Base-by-base conservation (phyloP, 2,329 filamentous ascomycete species). In the Eutypella sp. region DNA sequence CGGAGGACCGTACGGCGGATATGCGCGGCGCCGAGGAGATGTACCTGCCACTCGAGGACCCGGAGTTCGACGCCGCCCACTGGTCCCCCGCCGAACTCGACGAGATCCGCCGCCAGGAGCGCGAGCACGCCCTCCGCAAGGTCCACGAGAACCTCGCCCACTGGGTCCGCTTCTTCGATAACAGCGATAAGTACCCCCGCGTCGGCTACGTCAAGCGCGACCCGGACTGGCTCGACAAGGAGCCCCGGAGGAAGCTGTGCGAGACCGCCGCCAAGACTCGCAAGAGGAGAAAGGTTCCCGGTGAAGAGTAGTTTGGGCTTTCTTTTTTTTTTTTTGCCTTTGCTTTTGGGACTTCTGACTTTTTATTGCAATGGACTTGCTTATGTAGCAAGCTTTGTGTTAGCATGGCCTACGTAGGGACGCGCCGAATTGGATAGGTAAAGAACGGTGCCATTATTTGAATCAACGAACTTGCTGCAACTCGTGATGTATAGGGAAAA, bases 11-110 rank as follows among this genome's bases (percentile, higher is more conserved):
- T 25, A 93, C 84, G 2, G 77, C 87, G 3, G 93, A 99, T 69
- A 71, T 96, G 64, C 80, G 87, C 50, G 93, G 93, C 39, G 85
- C 89, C 4, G 93, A 97, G 70, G 78, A 84, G 52, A 93, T 95
- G 79, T 97, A 82, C 68, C 63, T 92, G 8, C 82, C 82, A 2
- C 57, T 81, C 27, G 81, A 85, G 62, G 75, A 84, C 58, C 71
- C 76, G 1, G 72, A 74, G 45, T 76, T 86, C 22, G 86, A 91
- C 64, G 57, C 61, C 29, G 57, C 61, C 29, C 67, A 77, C 58
- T 84, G 73, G 68, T 70, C 67, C 29, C 70, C 77, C 16, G 74
- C 72, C 13, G 74, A 83, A 60, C 67, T 85, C 50, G 69, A 66
- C 46, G 63, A 53, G 29, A 47, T 81, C 46, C 78, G 79, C 51